Percentiles rank a stretch among this genome's conserved stretches.
Evolutionary conservation across 2,329 filamentous ascomycete genomes (phyloP).

Genomic region (Cordyceps militaris): DNA sequence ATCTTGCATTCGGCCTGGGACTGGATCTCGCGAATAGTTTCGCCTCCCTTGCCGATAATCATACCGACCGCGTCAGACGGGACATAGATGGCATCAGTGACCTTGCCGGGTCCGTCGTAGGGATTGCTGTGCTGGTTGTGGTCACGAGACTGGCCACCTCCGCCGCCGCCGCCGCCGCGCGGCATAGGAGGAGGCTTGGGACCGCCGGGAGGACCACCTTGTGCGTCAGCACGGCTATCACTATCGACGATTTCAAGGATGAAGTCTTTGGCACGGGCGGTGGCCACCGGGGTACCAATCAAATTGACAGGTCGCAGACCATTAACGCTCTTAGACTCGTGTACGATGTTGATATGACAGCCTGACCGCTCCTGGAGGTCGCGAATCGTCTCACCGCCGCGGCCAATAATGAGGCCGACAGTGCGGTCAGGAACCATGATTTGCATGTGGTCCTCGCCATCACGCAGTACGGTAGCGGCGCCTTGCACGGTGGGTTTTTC

Average conservation of each 20-base stretch:
- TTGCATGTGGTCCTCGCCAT: slow-evolving; percentile 79
- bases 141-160: slow-evolving; percentile 5
- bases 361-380: slow-evolving; percentile 85
- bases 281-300: slow-evolving; percentile 70
- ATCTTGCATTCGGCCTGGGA: slow-evolving; percentile 84
- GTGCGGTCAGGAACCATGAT: slow-evolving; percentile 94
- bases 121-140: slow-evolving; percentile 30
- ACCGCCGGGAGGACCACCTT: slow-evolving; percentile 27
- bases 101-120: slow-evolving; percentile 52
- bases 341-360: slow-evolving; percentile 94
- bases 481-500: slow-evolving; percentile 35
- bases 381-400: slow-evolving; percentile 85
- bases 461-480: slow-evolving; percentile 47
- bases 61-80: slow-evolving; percentile 90
- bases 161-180: not conserved
- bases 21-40: slow-evolving; percentile 94
- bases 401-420: slow-evolving; percentile 87
- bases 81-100: slow-evolving; percentile 76
- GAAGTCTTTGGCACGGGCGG: slow-evolving; percentile 72
- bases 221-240: slow-evolving; percentile 58
- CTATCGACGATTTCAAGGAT: slow-evolving; percentile 94
- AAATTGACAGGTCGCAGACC: slow-evolving; percentile 84
- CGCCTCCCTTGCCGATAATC: slow-evolving; percentile 92
- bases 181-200: slow-evolving; percentile 16
- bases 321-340: slow-evolving; percentile 87